phyloP scores from a whole-genome alignment of 805 yeast genomes.

The Jamesozyma lodderae region DNA sequence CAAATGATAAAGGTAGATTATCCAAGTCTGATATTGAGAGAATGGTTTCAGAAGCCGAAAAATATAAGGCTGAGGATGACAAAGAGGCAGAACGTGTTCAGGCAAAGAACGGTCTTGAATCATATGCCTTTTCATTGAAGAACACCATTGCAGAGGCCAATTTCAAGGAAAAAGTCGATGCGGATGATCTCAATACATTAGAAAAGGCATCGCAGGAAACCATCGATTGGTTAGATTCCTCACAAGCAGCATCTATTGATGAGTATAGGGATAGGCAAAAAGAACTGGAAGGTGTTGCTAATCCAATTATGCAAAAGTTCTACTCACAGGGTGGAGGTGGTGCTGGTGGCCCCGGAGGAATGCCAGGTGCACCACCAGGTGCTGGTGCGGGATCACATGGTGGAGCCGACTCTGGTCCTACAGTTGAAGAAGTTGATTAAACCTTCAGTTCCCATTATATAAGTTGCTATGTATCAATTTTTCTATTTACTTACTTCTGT shows the following conservation, averaged over 20 bases:
- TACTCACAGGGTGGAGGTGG: constrained; percentile 72
- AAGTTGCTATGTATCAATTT: no score
- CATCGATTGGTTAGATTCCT: constrained; percentile 80
- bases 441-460: no score
- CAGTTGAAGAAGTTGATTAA: constrained; percentile 73
- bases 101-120: constrained; percentile 89
- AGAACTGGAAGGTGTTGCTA: constrained; percentile 87
- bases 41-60: constrained; percentile 96
- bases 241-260: constrained; percentile 84
- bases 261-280: constrained; percentile 87
- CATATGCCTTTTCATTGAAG: constrained; percentile 87
- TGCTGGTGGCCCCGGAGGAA: constrained; percentile 57
- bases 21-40: constrained; percentile 94
- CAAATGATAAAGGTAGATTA: constrained; percentile 96
- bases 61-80: constrained; percentile 92
- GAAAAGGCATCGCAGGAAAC: constrained; percentile 74
- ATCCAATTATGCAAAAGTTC: constrained; percentile 94
- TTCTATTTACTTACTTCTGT: no score
- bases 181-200: constrained; percentile 54
- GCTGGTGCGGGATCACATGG: constrained; percentile 39
- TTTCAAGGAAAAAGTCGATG: constrained; percentile 70
- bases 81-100: constrained; percentile 82
- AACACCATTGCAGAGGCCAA: constrained; percentile 62
- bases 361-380: constrained; percentile 45
- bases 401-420: constrained; percentile 46